Base-by-base conservation (phyloP, 2,329 filamentous ascomycete genomes). In the Trichoderma sp. region DNA sequence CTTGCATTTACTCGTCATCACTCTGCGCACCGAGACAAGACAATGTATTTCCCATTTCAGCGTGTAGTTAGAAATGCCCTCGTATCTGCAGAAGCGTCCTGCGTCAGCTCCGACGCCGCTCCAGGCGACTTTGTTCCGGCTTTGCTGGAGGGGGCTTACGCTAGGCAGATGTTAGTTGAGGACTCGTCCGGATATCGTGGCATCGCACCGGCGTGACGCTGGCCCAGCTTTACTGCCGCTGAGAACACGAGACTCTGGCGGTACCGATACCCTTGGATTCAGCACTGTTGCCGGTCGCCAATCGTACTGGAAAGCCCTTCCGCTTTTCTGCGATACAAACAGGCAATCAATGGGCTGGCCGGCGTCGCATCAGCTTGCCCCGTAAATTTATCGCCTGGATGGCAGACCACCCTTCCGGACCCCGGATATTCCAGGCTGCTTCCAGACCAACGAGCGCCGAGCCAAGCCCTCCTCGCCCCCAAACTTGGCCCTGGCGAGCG, bases 351-450 rank as follows among this genome's bases (percentile, higher is more conserved):
- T 63, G 52, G 52, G 52, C 34, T 58, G 18, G 34, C 54, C 34
- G 43, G 43, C 28, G 59, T 63, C 59, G 59, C 59, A 63, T 63
- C 54, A 49, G 54, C 7, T 28, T 56, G 43, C 59, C 59, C 59
- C 54, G 28, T 56, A 30, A 43, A 43, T 24, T 43, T 37, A 43
- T 64, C 49, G 60, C 24, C 30, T 67, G 56, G 55, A 54, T 68
- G 65, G 65, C 39, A 54, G 56, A 60, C 65, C 65, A 68, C 46
- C 65, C 43, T 52, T 37, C 54, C 56, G 65, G 56, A 54, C 56
- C 65, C 65, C 52, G 64, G 56, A 68, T 59, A 60, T 60, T 55
- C 65, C 65, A 68, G 65, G 43, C 32, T 68, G 56, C 49, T 68
- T 68, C 56, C 65, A 59, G 65, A 68, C 66, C 59, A 68, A 26